Evolutionary conservation across 2,329 filamentous ascomycete species (phyloP), one percentile per base, ranked within the genome.

Genomic region (Aspergillus sclerotialis): DNA sequence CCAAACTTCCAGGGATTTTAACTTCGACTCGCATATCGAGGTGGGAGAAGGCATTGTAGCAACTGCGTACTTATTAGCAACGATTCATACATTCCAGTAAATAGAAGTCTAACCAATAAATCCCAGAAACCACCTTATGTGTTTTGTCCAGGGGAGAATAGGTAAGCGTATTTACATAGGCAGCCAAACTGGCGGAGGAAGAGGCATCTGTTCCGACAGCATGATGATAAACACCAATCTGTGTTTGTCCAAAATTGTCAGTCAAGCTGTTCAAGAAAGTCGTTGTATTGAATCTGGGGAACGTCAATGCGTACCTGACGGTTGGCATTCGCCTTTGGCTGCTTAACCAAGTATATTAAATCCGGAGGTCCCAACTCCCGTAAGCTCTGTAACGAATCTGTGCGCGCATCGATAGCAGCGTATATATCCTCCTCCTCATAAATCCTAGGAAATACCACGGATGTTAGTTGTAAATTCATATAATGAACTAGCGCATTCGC

Each of bases 1-100:
- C 90, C 33, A 98, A 87, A 7, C 85, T 92, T 40, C 92, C 92
- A 12, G 92, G 92, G 45, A 98, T 96, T 45, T 89, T 90, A 39
- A 98, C 90, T 56, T 96, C 89, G 9, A 98, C 90, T 41, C 92
- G 87, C 92, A 98, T 98, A 56, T 98, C 92, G 34, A 96, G 75
- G 45, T 93, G 79, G 4, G 92, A 96, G 63, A 98, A 95, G 46
- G 92, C 92, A 85, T 98, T 98, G 74, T 98, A 98, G 66, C 92
- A 98, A 67, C 73, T 78, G 53, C n/a, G 32, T 15, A 38, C 13
- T 33, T 5, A 41, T 49, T 37, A 54, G 40, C 37, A 31, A n/a
- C 3, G 30, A 16, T n/a, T 32, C 13, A 23, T 5, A n/a, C 6
- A 14, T 13, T 10, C 27, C 13, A 16, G 4, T 13, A 23, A 25